Base-by-base conservation (phyloP, 2,329 filamentous ascomycete species). In the Venturia oleaginea region DNA sequence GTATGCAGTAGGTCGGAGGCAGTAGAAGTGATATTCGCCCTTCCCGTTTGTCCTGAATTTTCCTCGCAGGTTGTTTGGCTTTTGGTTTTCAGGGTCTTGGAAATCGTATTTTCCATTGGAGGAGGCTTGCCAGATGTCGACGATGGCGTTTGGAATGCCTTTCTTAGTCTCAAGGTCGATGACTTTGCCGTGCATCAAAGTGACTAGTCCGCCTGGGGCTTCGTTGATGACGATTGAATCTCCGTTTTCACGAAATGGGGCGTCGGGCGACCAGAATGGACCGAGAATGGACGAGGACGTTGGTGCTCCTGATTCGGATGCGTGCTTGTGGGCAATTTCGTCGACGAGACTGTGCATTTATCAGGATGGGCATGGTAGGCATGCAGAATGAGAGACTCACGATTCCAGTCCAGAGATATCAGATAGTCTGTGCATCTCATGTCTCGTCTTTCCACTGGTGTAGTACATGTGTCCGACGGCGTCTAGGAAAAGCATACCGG, bases 121-220 rank as follows among this genome's bases (percentile, higher is more conserved):
- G 68, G 84, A 87, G 61, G 88, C 87, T 73, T 91, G 86, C 88
- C 88, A 91, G 79, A 91, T 87, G 73, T 91, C 89, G 70, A 91
- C 85, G 68, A 89, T 85, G 69, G 87, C 88, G 70, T 81, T 79
- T 64, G 81, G 81, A 70, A 91, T 86, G 67, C 85, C 85, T 76
- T 83, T 82, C 72, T 85, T 84, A 65, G 86, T 89, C 67, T 83
- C 78, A 68, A 87, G 78, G 71, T 90, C 86, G 60, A 76, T 81
- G 71, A 91, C 82, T 59, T 81, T 78, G 69, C 88, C 88, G 79
- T 90, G 86, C 85, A 91, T 89, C 69, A 82, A 80, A 62, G 83
- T 83, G 62, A 85, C 77, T 67, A 84, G 79, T 59, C 86, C 88
- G 61, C 84, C 77, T 64, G 84, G 80, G 43, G 46, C 38, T 32